Evolutionary conservation across 805 yeast genomes (phyloP), one percentile per base, ranked within the genome.

Genomic region (Torulaspora microellipsoides): DNA sequence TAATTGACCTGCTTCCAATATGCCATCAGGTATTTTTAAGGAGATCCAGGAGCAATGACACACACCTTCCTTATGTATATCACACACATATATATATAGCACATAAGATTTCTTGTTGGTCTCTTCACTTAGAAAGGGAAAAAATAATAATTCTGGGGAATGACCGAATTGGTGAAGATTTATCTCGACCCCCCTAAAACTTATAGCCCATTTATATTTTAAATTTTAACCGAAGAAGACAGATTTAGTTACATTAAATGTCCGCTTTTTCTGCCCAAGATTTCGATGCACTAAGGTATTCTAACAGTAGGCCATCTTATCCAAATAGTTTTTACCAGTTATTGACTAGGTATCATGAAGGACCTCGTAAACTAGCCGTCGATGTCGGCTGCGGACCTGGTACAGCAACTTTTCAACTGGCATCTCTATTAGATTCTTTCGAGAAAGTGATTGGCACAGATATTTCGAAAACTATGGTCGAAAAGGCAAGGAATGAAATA

Each of bases 361-460:
- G 73, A 52, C 43, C 62, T 51, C 48, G 55, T 1, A 40, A 58
- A 1, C 47, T 68, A n/a, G 75, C 80, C 2, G 58, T 85, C 10
- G 96, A 88, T 64, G 65, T 83, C 3, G 95, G 93, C 0, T 83
- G 89, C 61, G 95, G 95, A 0, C 77, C 93, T 0, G 95, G 95
- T 0, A 79, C 79, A 48, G 91, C 83, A 1, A 74, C 90, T 0
- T 69, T 73, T 45, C 77, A 78, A 33, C 36, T 64, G 39, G 48
- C 42, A 7, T n/a, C 34, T 1, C 13, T 44, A 20, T 36, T 53
- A 15, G 15, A 42, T 3, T 36, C 45, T 38, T 79, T 81, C 52
- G 58, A 69, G n/a, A 50, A 62, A 14, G 77, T 79, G 1, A 65
- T 80, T 23, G 95, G 91, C 1, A 67, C 80, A 1, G 95, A 85